These are phyloP conservation scores for Craterostigma plantagineum DNA, from an alignment of 257 asterid species.

Conservation along the genomic window DNA sequence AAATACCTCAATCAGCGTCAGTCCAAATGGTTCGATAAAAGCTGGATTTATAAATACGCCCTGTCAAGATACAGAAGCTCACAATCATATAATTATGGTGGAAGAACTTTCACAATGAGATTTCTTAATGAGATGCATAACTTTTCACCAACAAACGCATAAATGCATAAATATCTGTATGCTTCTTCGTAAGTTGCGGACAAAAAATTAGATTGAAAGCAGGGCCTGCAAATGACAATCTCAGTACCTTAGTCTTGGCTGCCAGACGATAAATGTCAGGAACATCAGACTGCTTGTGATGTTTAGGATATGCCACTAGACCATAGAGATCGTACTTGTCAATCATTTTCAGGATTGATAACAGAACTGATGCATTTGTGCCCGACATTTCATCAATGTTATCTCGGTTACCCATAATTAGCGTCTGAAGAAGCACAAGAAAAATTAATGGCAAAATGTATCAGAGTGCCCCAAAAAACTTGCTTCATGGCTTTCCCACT, in stretches of 20 bases:
- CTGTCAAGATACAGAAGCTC: slow-evolving; percentile 22
- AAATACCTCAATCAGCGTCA: slow-evolving; percentile 89
- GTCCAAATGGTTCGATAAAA: slow-evolving; percentile 95
- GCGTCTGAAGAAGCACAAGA: slow-evolving; percentile 42
- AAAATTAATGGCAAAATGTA: not conserved
- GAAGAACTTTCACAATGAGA: too few species aligned
- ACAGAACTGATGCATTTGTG: slow-evolving; percentile 73
- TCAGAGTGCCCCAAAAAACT: too few species aligned
- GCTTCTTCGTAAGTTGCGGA: too few species aligned
- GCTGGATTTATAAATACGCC: slow-evolving; percentile 99
- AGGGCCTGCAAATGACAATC: slow-evolving; percentile 4
- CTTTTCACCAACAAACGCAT: too few species aligned
- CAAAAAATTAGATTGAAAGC: not conserved
- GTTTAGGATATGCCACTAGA: slow-evolving; percentile 98
- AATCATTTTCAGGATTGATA: slow-evolving; percentile 81
- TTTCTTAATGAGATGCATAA: too few species aligned
- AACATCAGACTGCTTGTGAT: slow-evolving; percentile 89
- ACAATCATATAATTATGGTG: not conserved
- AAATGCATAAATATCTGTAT: too few species aligned
- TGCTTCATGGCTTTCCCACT: slow-evolving; percentile 2
- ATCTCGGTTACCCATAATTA: slow-evolving; percentile 97
- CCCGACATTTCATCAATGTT: slow-evolving; percentile 93
- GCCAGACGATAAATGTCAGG: slow-evolving; percentile 96
- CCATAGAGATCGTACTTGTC: slow-evolving; percentile 98
- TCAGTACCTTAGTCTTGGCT: slow-evolving; percentile 84